Conservation (phyloP, 1,284 basidiomycete species). For the Ustilago bromivora region DNA sequence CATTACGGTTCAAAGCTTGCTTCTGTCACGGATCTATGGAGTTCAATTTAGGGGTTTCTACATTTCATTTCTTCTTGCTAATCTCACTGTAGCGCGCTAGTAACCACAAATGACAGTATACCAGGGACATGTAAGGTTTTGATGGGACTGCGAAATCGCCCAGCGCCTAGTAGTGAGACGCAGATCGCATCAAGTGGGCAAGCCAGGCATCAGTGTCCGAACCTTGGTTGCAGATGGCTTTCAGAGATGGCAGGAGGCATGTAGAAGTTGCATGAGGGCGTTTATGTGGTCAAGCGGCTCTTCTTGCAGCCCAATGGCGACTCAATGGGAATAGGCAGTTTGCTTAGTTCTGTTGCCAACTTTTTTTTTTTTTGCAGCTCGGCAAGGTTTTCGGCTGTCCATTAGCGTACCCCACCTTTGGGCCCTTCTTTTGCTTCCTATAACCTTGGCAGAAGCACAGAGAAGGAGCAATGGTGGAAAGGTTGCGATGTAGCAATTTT, state of each 20-base stretch:
- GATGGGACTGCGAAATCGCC: too few relatives aligned
- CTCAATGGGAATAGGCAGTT: neutral
- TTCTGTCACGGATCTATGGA: slow-evolving; percentile 2
- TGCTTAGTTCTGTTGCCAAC: neutral
- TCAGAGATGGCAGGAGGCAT: slow-evolving; percentile 1
- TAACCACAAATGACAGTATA: neutral
- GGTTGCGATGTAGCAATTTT: neutral
- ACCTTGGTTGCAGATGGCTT: slow-evolving; percentile 2
- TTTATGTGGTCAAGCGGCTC: neutral
- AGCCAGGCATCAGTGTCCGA: neutral
- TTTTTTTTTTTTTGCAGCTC: slow-evolving; percentile 1
- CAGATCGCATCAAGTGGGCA: neutral
- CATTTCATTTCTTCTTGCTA: neutral
- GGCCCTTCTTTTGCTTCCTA: neutral
- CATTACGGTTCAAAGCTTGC: neutral
- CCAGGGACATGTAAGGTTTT: neutral
- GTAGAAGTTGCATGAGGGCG: neutral
- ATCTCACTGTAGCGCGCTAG: neutral
- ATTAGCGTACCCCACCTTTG: slow-evolving; percentile 4
- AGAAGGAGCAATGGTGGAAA: neutral
- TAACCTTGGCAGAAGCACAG: neutral
- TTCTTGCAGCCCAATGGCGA: neutral
- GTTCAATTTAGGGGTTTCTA: neutral
- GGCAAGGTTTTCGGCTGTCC: neutral
- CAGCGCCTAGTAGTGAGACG: too few relatives aligned